phyloP scores from a whole-genome alignment of 768 basidiomycete genomes.

The Mrakia gelida region DNA sequence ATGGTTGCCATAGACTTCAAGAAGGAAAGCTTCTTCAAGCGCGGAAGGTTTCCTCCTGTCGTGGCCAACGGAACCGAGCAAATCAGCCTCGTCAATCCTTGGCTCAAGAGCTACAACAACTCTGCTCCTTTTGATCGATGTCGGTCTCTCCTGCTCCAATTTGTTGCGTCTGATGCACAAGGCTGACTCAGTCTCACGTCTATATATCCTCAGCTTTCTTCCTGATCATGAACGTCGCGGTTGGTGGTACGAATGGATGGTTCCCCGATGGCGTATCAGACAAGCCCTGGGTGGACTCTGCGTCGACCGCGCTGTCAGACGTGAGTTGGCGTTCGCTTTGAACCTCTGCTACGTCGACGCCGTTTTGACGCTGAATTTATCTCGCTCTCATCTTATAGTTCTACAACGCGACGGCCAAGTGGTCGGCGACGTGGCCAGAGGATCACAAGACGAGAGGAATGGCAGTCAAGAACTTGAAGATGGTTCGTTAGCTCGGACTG shows the following conservation, averaged over 20 bases:
- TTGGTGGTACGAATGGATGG: slow-evolving; percentile 80
- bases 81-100: slow-evolving; percentile 52
- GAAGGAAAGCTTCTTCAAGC: slow-evolving; percentile 65
- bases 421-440: slow-evolving; percentile 72
- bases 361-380: neutral
- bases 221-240: slow-evolving; percentile 72
- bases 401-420: slow-evolving; percentile 51
- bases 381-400: slow-evolving; percentile 39
- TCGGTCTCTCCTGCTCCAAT: slow-evolving; percentile 44
- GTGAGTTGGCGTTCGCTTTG: slow-evolving; percentile 1
- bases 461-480: slow-evolving; percentile 71
- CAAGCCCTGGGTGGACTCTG: slow-evolving; percentile 46
- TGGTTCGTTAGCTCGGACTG: slow-evolving; percentile 44
- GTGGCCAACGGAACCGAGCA: slow-evolving; percentile 56
- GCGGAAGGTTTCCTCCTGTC: slow-evolving; percentile 65
- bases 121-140: slow-evolving; percentile 80
- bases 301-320: slow-evolving; percentile 36
- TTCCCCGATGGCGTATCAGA: slow-evolving; percentile 76
- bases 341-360: slow-evolving; percentile 19
- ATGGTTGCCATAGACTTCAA: slow-evolving; percentile 66
- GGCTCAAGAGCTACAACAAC: slow-evolving; percentile 55
- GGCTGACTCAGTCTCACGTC: neutral
- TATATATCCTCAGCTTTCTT: slow-evolving; percentile 55
- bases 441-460: slow-evolving; percentile 61
- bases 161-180: no score